A percentile compares a stretch with the other conserved stretches of the same genome.
Evolutionary conservation across 2,329 filamentous ascomycete species (phyloP).

Genomic region (Diaporthe vexans): DNA sequence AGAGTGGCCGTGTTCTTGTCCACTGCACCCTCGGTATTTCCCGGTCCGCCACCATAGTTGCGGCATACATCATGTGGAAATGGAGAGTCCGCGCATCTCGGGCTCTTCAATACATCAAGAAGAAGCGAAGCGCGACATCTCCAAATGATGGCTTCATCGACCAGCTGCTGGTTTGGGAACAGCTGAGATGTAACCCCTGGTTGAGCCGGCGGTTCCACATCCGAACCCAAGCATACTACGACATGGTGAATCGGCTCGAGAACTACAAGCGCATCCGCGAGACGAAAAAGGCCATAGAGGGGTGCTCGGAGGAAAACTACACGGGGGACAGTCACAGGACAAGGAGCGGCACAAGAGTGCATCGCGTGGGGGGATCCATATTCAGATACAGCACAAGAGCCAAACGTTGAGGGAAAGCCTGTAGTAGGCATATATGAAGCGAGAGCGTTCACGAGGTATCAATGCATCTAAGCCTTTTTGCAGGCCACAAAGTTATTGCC

Average conservation of each 20-base stretch:
- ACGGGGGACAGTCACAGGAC: not conserved
- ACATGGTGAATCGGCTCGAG: not conserved
- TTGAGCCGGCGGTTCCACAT: not conserved
- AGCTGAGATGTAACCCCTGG: slow-evolving; percentile 44
- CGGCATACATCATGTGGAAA: slow-evolving; percentile 47
- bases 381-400: not conserved
- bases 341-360: not conserved
- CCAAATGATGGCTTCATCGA: slow-evolving; percentile 44
- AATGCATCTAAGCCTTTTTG: slow-evolving; percentile 38
- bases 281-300: not conserved
- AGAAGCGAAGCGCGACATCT: slow-evolving; percentile 37
- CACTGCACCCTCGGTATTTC: slow-evolving; percentile 48
- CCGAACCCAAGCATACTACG: not conserved
- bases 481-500: slow-evolving; percentile 76
- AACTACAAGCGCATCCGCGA: not conserved
- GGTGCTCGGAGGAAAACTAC: too few relatives aligned
- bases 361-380: too few relatives aligned
- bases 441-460: not conserved
- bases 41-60: slow-evolving; percentile 43
- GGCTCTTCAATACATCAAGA: slow-evolving; percentile 39
- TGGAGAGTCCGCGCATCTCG: not conserved
- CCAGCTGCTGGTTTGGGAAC: slow-evolving; percentile 46
- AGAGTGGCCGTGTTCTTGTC: slow-evolving; percentile 41
- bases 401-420: not conserved
- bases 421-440: not conserved